phyloP scores from a whole-genome alignment of 305 asterid genomes.

The Fraxinus sp. region DNA sequence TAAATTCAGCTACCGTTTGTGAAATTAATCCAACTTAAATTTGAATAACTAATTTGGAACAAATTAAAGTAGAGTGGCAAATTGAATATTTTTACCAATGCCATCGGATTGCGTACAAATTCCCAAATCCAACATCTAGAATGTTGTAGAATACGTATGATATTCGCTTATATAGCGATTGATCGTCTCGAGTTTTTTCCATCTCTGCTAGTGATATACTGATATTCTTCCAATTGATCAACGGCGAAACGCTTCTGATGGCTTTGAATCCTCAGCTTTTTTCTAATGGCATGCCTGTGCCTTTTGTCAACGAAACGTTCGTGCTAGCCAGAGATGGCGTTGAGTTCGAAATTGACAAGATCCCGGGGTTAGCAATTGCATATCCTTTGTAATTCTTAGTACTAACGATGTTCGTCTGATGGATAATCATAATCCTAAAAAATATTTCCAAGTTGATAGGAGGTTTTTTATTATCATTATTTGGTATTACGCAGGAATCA shows the following conservation, averaged over 20 bases:
- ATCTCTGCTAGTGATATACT: neutral
- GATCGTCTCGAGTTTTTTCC: neutral
- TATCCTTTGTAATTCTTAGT: neutral
- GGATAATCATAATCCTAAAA: neutral
- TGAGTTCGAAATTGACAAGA: conserved; percentile 89
- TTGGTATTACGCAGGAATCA: neutral
- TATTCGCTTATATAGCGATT: neutral
- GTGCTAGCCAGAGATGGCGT: conserved; percentile 88
- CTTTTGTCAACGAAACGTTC: conserved; percentile 82
- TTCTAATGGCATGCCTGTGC: conserved; percentile 91
- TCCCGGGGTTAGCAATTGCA: conserved; percentile 57
- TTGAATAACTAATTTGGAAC: neutral
- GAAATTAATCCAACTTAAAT: too few relatives aligned
- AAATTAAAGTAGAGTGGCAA: neutral
- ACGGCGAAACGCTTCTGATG: conserved; percentile 35
- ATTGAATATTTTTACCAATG: neutral
- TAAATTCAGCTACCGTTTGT: too few relatives aligned
- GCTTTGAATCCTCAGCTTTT: conserved; percentile 88
- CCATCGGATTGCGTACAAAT: neutral
- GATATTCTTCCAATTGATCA: neutral
- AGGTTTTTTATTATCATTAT: neutral
- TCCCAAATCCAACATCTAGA: neutral
- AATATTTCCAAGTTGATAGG: neutral
- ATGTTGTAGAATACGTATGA: neutral
- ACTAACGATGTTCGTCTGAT: neutral